These are phyloP conservation scores for Mortierella sp. DNA, from an alignment of 371 early-diverging fungal species.

Conservation along the genomic window DNA sequence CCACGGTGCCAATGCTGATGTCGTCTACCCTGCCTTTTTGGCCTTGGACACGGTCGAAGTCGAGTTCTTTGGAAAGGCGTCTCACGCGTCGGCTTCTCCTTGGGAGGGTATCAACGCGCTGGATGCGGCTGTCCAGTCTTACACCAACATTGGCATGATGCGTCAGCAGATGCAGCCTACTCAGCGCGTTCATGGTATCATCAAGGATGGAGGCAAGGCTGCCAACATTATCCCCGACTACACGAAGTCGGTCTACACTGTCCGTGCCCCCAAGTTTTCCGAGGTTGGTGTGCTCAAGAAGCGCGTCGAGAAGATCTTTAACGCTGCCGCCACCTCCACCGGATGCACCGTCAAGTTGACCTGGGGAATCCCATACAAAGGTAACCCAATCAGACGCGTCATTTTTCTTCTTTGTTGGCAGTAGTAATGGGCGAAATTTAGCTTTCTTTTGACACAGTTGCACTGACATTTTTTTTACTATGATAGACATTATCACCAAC, in stretches of 20 bases:
- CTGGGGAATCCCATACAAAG: slow-evolving; percentile 59
- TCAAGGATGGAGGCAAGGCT: slow-evolving; percentile 64
- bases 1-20: slow-evolving; percentile 73
- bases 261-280: slow-evolving; percentile 60
- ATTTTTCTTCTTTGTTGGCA: not conserved
- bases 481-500: slow-evolving; percentile 66
- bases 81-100: slow-evolving; percentile 76
- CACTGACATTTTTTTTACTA: not conserved
- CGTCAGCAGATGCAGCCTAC: slow-evolving; percentile 78
- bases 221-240: slow-evolving; percentile 64
- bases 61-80: slow-evolving; percentile 76
- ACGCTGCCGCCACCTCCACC: slow-evolving; percentile 64
- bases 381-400: slow-evolving; percentile 16
- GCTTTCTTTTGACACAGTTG: no score
- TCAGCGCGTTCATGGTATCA: slow-evolving; percentile 71
- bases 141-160: slow-evolving; percentile 72
- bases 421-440: not conserved
- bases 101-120: slow-evolving; percentile 86
- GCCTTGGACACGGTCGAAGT: slow-evolving; percentile 65
- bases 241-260: slow-evolving; percentile 58
- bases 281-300: slow-evolving; percentile 59
- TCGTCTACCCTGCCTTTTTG: slow-evolving; percentile 46
- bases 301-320: slow-evolving; percentile 60
- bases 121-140: slow-evolving; percentile 74
- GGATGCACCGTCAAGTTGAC: slow-evolving; percentile 63